phyloP scores from a whole-genome alignment of 768 basidiomycete species.

The Cystobasidium ongulense region DNA sequence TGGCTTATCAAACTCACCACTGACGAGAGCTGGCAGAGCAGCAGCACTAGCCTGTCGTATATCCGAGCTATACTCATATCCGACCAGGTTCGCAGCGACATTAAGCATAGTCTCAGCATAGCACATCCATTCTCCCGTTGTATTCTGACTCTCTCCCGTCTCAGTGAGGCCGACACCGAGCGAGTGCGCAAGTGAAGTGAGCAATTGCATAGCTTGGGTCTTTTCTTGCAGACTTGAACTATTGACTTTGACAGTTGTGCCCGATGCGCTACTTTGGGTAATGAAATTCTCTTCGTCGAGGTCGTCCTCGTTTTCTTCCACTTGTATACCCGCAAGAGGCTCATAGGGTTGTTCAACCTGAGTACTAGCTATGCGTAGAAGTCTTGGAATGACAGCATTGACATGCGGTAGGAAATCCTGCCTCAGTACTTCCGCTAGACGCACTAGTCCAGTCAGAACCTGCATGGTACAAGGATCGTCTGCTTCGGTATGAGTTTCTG shows the following conservation, averaged over 20 bases:
- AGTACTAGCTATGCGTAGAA: neutral
- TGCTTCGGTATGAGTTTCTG: neutral
- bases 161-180: conserved; percentile 10
- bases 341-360: neutral
- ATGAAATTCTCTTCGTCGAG: neutral
- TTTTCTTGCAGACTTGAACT: conserved; percentile 12
- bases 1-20: neutral
- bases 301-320: neutral
- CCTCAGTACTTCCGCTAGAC: conserved; percentile 9
- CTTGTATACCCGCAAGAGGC: neutral
- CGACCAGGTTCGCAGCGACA: neutral
- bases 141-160: conserved; percentile 4
- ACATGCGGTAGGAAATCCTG: conserved; percentile 6
- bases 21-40: conserved; percentile 7
- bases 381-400: conserved; percentile 13
- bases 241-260: conserved; percentile 1
- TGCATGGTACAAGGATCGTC: conserved; percentile 13
- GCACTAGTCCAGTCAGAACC: neutral
- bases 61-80: conserved; percentile 10
- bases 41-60: neutral
- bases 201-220: neutral
- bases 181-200: conserved; percentile 15
- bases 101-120: conserved; percentile 27
- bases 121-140: conserved; percentile 23
- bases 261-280: neutral